Percentiles rank a stretch among this genome's conserved stretches.
These are phyloP conservation scores for Cinchona pubescens DNA, from an alignment of 257 asterid species.

Conservation along the genomic window DNA sequence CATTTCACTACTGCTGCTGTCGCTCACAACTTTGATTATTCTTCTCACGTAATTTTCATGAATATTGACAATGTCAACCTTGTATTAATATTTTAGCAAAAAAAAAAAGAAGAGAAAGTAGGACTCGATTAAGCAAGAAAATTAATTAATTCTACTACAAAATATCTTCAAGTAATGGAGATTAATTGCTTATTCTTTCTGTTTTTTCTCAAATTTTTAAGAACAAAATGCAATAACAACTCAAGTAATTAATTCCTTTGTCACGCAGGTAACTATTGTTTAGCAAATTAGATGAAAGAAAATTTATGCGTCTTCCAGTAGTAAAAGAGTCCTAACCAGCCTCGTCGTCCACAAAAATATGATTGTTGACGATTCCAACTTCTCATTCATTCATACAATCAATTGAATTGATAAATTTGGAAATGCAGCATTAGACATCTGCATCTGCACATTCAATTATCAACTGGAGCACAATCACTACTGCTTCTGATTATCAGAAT, in stretches of 20 bases:
- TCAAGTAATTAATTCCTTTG: no score
- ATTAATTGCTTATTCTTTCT: not conserved
- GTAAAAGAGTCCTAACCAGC: not conserved
- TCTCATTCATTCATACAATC: conserved; percentile 1
- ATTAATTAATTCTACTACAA: no score
- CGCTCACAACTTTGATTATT: not conserved
- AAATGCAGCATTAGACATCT: not conserved
- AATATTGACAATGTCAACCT: not conserved
- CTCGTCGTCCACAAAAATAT: not conserved
- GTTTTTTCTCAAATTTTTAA: not conserved
- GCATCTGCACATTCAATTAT: not conserved
- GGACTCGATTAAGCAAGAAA: not conserved
- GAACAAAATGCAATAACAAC: not conserved
- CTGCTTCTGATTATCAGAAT: conserved; percentile 1
- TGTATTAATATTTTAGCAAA: not conserved
- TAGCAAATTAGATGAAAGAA: not conserved
- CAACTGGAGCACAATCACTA: conserved; percentile 5
- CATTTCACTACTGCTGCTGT: not conserved
- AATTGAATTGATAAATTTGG: not conserved
- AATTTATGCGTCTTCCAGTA: not conserved
- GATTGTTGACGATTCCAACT: not conserved
- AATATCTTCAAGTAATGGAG: not conserved
- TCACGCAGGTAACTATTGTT: no score
- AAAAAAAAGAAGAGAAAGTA: not conserved
- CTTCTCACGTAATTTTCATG: not conserved